Conservation (phyloP, 176 grass and related monocot species). For the bread wheat (Triticum aestivum) region DNA sequence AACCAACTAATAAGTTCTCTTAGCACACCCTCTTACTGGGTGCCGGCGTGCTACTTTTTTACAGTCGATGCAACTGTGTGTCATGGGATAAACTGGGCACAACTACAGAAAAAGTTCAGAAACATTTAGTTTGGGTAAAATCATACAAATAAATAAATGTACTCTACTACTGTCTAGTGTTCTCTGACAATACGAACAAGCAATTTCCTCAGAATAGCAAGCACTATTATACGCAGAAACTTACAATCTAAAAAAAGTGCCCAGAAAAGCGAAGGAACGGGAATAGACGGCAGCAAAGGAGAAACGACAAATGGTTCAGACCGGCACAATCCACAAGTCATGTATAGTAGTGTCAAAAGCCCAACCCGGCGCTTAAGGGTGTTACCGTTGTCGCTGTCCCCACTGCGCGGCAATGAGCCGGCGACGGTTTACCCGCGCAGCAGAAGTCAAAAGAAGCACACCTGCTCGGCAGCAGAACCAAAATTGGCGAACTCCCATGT, state of each 20-base stretch:
- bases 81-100: neutral
- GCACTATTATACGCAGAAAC: neutral
- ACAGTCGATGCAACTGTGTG: neutral
- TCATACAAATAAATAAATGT: neutral
- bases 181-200: neutral
- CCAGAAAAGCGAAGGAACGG: neutral
- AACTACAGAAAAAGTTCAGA: neutral
- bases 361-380: neutral
- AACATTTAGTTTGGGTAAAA: neutral
- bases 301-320: neutral
- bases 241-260: neutral
- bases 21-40: neutral
- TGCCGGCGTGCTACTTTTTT: neutral
- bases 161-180: neutral
- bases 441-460: no score
- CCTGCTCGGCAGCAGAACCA: neutral
- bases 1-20: neutral
- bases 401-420: neutral
- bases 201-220: neutral
- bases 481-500: neutral
- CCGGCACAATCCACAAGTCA: neutral
- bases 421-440: no score
- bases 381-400: no score
- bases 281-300: neutral
- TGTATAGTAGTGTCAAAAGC: neutral